Base-by-base conservation (phyloP, 23 red algal species). In the Pyropia haitanensis region DNA sequence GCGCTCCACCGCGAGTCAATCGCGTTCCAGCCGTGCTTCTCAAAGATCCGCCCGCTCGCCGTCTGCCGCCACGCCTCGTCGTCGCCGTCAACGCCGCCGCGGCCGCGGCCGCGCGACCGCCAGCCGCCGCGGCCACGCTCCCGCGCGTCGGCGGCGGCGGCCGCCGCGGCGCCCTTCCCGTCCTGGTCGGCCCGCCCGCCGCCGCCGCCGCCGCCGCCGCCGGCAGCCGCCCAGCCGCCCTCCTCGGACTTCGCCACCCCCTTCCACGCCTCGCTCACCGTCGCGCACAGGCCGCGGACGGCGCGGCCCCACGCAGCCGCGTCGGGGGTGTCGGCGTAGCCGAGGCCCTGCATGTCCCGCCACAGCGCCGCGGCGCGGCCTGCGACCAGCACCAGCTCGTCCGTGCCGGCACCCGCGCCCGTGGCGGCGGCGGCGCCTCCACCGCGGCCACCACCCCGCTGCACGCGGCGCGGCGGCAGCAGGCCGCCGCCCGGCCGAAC, bases 1-100 rank as follows among this genome's bases (percentile, higher is more conserved):
- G 66, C 67, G 22, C 79, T 44, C 79, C 79, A 83, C n/a, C 79
- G 60, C 2, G 79, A 83, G 14, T 83, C 68, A 56, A 83, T 83
- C 15, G 72, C 52, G 58, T 83, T 83, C 79, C 79, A 83, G 0
- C 79, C 79, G 73, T 83, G 79, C 20, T 65, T 72, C 20, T 72
- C 79, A 46, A 83, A 83, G 26, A 83, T 83, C 59, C 39, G 56
- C 53, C 73, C 79, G 67, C 79, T 83, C 23, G 56, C 67, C 26
- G 68, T 50, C 50, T 44, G 67, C 27, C 72, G 56, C 18, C 23
- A 83, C 23, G 5, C 67, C 50, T n/a, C 67, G 27, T 19, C 72
- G 63, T 27, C 51, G 56, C 31, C 57, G 32, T 31, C 21, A 2
- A 31, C 58, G 53, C 30, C 56, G 16, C 67, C 58, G 67, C 24